Evolutionary conservation across 371 early-diverging fungal species (phyloP).

Genomic region (Mortierella sp.): DNA sequence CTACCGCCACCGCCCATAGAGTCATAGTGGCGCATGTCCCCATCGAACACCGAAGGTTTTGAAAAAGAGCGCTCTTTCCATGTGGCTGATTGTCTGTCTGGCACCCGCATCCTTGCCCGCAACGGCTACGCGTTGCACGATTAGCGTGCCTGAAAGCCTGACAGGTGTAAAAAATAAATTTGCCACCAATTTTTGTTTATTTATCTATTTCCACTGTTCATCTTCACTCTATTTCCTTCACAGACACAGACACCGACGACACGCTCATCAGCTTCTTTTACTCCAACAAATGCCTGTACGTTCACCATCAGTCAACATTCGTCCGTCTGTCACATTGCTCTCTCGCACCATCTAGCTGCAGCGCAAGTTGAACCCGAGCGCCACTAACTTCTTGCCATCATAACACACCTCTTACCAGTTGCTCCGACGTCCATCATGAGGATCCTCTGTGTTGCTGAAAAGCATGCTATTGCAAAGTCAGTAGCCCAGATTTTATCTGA

Average conservation of each 20-base stretch:
- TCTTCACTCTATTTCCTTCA: neutral
- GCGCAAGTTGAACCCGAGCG: neutral
- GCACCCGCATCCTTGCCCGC: no score
- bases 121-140: no score
- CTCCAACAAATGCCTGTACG: slow-evolving; percentile 9
- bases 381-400: slow-evolving; percentile 9
- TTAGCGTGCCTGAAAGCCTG: neutral
- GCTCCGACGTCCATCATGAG: slow-evolving; percentile 60
- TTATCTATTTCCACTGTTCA: neutral
- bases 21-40: no score
- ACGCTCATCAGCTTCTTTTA: neutral
- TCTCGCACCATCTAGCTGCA: neutral
- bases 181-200: slow-evolving; percentile 1
- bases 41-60: no score
- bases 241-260: neutral
- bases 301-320: neutral
- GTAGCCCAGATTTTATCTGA: slow-evolving; percentile 87
- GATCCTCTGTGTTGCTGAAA: slow-evolving; percentile 98
- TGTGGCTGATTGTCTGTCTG: no score
- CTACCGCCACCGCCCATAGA: no score
- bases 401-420: neutral
- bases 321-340: neutral
- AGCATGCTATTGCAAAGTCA: slow-evolving; percentile 96
- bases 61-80: no score
- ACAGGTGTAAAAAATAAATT: neutral